Percentiles rank a stretch among this genome's conserved stretches.
These are phyloP conservation scores for Clonostachys rosea DNA, from an alignment of 2,329 filamentous ascomycete species.

Conservation along the genomic window DNA sequence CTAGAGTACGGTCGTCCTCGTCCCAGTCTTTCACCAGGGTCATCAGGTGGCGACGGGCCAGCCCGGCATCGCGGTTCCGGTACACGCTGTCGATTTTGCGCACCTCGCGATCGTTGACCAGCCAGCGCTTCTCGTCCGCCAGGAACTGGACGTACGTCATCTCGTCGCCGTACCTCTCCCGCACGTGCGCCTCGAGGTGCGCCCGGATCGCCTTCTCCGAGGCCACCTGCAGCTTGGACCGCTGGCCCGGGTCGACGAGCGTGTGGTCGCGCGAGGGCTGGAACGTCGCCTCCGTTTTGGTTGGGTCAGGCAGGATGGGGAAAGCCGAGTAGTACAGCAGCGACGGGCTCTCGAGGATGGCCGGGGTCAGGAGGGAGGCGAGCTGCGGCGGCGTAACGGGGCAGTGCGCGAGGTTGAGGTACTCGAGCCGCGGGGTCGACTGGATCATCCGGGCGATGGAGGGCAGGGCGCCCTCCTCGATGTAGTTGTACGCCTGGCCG, in stretches of 20 bases:
- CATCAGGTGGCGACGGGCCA: constrained; percentile 24
- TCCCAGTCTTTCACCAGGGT: constrained; percentile 32
- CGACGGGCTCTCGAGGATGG: constrained; percentile 18
- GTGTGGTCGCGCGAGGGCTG: constrained; percentile 16
- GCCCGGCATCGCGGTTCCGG: constrained; percentile 31
- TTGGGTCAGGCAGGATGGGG: constrained; percentile 25
- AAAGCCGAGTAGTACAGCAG: constrained; percentile 29
- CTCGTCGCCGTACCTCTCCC: constrained; percentile 18
- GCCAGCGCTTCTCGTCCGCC: constrained; percentile 29
- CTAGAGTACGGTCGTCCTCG: constrained; percentile 28
- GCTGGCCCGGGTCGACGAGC: constrained; percentile 9
- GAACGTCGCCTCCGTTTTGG: constrained; percentile 13
- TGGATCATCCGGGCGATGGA: constrained; percentile 25
- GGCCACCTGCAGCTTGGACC: constrained; percentile 14
- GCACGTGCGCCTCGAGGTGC: constrained; percentile 22
- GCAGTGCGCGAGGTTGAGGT: constrained; percentile 34
- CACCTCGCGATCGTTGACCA: constrained; percentile 32
- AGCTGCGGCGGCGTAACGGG: constrained; percentile 20
- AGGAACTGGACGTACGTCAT: constrained; percentile 22
- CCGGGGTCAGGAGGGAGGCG: constrained; percentile 12
- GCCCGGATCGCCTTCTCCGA: constrained; percentile 19
- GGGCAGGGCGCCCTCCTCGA: constrained; percentile 28
- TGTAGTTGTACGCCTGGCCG: constrained; percentile 38
- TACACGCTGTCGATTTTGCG: constrained; percentile 38
- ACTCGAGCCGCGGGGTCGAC: constrained; percentile 23